Evolutionary conservation across 2,329 filamentous ascomycete species (phyloP), one percentile per base, ranked within the genome.

Genomic region (Aspergillus novofumigatus): DNA sequence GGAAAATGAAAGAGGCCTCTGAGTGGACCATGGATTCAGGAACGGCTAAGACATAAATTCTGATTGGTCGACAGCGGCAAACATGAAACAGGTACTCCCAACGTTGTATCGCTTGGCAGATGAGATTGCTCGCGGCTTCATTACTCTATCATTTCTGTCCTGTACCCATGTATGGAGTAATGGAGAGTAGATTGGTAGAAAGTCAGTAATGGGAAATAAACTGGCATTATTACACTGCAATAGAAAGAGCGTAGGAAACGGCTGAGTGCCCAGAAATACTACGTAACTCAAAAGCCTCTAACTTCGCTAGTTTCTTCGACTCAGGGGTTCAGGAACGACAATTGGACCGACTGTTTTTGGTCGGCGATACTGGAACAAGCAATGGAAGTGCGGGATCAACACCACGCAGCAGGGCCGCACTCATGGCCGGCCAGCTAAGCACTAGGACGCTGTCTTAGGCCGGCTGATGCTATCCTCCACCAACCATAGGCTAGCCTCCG

Each of bases 81-180:
- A 52, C 50, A 26, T 65, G 63, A 65, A 65, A 65, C 63, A 58
- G 25, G 49, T 52, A 49, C 29, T 50, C 44, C 57, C 61, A 64
- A 63, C 60, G 59, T 65, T 49, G 52, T 58, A 51, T 56, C 57
- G 53, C 57, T 63, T 56, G 55, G 53, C 52, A 28, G 41, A 44
- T 44, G 41, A 44, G 41, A 44, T 42, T n/a, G 3, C 1, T 20
- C 10, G 11, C 32, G 41, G 41, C n/a, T 44, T 44, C 8, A 20
- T 9, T 21, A 5, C 1, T 10, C 41, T 21, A 35, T 35, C 11
- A 35, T 5, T 35, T 2, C 10, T 14, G 11, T 14, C 29, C 29
- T 44, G 21, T 35, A 35, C 5, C 14, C 32, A 35, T 35, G 14
- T 35, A 26, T 1, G 25, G 25, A 26, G 14, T 35, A 35, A 17